phyloP scores from a whole-genome alignment of 495 filamentous ascomycete genomes.

The Penicillium macrosclerotiorum region DNA sequence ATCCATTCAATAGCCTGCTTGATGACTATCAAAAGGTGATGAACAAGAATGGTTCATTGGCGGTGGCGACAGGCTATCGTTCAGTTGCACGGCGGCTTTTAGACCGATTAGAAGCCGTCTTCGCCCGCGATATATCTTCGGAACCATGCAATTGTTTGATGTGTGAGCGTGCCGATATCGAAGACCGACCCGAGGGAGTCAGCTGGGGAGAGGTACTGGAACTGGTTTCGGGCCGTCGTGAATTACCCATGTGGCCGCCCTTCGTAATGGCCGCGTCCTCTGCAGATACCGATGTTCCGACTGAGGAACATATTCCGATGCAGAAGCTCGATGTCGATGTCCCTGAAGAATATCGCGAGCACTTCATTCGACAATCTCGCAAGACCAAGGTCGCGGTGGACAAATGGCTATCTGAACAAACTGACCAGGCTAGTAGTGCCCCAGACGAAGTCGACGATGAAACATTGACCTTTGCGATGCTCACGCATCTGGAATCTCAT shows the following conservation, averaged over 20 bases:
- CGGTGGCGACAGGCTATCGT: slow-evolving; percentile 92
- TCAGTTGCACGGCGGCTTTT: slow-evolving; percentile 89
- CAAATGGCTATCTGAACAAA: slow-evolving; percentile 78
- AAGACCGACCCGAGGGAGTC: slow-evolving; percentile 63
- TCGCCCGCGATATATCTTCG: slow-evolving; percentile 83
- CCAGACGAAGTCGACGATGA: slow-evolving; percentile 89
- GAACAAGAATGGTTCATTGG: slow-evolving; percentile 78
- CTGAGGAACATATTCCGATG: slow-evolving; percentile 59
- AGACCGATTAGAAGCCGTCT: slow-evolving; percentile 91
- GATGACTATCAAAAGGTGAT: slow-evolving; percentile 85
- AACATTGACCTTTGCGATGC: slow-evolving; percentile 86
- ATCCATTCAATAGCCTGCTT: slow-evolving; percentile 73
- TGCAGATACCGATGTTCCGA: slow-evolving; percentile 53
- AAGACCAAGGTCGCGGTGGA: slow-evolving; percentile 83
- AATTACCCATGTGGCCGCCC: slow-evolving; percentile 83
- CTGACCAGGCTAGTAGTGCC: slow-evolving; percentile 64
- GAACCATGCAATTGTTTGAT: slow-evolving; percentile 78
- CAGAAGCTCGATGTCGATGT: slow-evolving; percentile 88
- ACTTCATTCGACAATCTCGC: slow-evolving; percentile 83
- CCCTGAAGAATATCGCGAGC: slow-evolving; percentile 82
- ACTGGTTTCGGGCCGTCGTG: slow-evolving; percentile 80
- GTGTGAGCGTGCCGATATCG: slow-evolving; percentile 60
- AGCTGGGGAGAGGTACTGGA: slow-evolving; percentile 97
- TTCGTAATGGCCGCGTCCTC: slow-evolving; percentile 62
- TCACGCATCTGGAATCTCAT: slow-evolving; percentile 78